A percentile compares a stretch with the other conserved stretches of the same genome.
Conservation (phyloP, 2,329 filamentous ascomycete species). For the Alternaria gansuensis region DNA sequence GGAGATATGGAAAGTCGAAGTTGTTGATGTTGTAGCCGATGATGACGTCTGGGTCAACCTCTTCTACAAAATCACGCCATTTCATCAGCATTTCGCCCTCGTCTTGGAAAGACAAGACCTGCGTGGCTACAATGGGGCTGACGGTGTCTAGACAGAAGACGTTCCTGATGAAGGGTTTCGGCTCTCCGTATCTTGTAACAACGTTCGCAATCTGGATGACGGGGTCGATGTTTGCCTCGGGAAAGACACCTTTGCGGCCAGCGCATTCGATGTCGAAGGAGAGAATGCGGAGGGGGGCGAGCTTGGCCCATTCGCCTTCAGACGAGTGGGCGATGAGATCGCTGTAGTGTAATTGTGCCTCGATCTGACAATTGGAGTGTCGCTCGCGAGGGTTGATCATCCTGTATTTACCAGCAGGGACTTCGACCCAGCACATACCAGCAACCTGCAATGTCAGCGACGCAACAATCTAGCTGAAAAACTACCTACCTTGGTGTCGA, state of each 20-base stretch:
- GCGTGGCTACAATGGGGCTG: slow-evolving; percentile 92
- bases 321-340: slow-evolving; percentile 87
- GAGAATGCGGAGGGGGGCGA: slow-evolving; percentile 89
- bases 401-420: slow-evolving; percentile 75
- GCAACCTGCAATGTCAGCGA: slow-evolving; percentile 61
- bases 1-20: slow-evolving; percentile 96
- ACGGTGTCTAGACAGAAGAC: slow-evolving; percentile 95
- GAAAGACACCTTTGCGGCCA: slow-evolving; percentile 96
- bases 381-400: slow-evolving; percentile 71
- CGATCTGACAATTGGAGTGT: slow-evolving; percentile 96
- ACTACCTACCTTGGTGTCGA: slow-evolving; percentile 74
- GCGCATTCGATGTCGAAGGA: slow-evolving; percentile 99
- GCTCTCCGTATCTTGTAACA: slow-evolving; percentile 92
- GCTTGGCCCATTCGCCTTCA: slow-evolving; percentile 96
- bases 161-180: slow-evolving; percentile 93
- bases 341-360: slow-evolving; percentile 82
- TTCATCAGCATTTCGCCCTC: slow-evolving; percentile 91
- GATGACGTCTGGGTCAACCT: slow-evolving; percentile 95
- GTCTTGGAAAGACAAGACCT: slow-evolving; percentile 81
- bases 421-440: slow-evolving; percentile 98
- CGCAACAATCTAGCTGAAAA: not conserved
- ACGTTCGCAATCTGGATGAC: slow-evolving; percentile 99
- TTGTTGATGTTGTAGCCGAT: slow-evolving; percentile 99
- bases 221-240: slow-evolving; percentile 87
- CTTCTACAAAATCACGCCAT: slow-evolving; percentile 89